A percentile compares a stretch with the other conserved stretches of the same genome.
Evolutionary conservation across 257 asterid species (phyloP).

Genomic region (Misopates orontium): DNA sequence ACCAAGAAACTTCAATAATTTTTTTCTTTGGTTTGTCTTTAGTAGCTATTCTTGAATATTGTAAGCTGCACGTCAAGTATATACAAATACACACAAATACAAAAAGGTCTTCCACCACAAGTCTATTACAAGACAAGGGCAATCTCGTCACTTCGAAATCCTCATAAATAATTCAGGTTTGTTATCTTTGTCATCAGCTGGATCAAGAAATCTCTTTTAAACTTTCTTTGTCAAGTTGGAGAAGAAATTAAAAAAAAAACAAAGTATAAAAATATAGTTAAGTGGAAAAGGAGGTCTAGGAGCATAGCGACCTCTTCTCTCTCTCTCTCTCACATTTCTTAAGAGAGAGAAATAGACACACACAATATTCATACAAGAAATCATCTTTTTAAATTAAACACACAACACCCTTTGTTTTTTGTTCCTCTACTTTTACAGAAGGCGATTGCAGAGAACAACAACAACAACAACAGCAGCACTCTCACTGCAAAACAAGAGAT

Average conservation of each 20-base stretch:
- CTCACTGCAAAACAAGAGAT: constrained; percentile 43
- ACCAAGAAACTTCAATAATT: constrained; percentile 4
- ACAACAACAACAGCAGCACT: constrained; percentile 38
- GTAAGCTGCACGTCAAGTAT: constrained; percentile 17
- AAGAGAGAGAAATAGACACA: constrained; percentile 32
- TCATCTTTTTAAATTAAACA: constrained; percentile 33
- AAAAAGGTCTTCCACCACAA: neutral
- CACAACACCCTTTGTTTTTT: constrained; percentile 25
- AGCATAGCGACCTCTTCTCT: constrained; percentile 60
- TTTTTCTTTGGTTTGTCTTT: constrained; percentile 6
- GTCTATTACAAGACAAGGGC: constrained; percentile 30
- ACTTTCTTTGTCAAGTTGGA: constrained; percentile 45
- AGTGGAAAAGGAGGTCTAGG: constrained; percentile 41
- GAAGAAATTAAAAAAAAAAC: constrained; percentile 23
- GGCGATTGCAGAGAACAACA: constrained; percentile 74
- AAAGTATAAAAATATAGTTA: constrained; percentile 25
- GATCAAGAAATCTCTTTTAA: constrained; percentile 38
- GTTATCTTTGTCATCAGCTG: constrained; percentile 48
- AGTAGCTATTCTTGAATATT: constrained; percentile 14
- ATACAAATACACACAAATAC: neutral
- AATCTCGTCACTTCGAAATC: constrained; percentile 32
- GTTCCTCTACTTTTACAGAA: constrained; percentile 53
- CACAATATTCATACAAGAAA: constrained; percentile 34
- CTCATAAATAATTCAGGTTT: constrained; percentile 43
- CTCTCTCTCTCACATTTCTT: constrained; percentile 27